phyloP scores from a whole-genome alignment of 805 yeast genomes.

The Pichia cephalocereana region DNA sequence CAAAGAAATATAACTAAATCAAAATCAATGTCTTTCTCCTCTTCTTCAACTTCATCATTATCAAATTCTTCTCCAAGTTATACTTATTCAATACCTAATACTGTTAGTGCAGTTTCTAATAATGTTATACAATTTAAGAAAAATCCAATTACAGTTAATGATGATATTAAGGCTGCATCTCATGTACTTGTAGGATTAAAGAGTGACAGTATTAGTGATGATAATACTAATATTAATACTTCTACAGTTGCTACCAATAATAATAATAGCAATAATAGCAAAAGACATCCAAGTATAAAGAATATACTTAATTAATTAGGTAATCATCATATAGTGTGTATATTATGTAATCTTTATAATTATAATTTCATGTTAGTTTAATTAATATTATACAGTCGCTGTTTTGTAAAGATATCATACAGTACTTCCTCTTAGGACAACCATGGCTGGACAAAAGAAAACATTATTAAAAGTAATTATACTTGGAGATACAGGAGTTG shows the following conservation, averaged over 20 bases:
- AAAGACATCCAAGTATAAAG: slow-evolving; percentile 1
- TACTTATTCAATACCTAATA: neutral
- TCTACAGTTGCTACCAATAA: too few species aligned
- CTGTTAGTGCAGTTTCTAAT: neutral
- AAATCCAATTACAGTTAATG: neutral
- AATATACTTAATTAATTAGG: slow-evolving; percentile 1
- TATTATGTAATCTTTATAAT: too few species aligned
- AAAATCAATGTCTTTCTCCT: too few species aligned
- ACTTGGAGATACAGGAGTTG: slow-evolving; percentile 95
- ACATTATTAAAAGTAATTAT: slow-evolving; percentile 80
- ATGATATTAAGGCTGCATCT: slow-evolving; percentile 1
- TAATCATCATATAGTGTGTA: too few species aligned
- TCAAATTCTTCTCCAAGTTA: neutral
- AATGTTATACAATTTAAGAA: neutral
- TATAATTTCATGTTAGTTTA: too few species aligned
- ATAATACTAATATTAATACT: neutral
- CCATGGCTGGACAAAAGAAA: slow-evolving; percentile 36
- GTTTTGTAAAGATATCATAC: too few species aligned
- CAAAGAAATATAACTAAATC: too few species aligned
- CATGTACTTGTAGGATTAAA: neutral
- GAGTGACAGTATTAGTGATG: neutral
- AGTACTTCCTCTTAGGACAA: too few species aligned
- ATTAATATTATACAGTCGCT: too few species aligned
- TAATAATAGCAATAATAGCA: too few species aligned
- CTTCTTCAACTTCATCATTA: too few species aligned